phyloP scores from a whole-genome alignment of 2,329 filamentous ascomycete species.

The Clonostachys rhizophaga region DNA sequence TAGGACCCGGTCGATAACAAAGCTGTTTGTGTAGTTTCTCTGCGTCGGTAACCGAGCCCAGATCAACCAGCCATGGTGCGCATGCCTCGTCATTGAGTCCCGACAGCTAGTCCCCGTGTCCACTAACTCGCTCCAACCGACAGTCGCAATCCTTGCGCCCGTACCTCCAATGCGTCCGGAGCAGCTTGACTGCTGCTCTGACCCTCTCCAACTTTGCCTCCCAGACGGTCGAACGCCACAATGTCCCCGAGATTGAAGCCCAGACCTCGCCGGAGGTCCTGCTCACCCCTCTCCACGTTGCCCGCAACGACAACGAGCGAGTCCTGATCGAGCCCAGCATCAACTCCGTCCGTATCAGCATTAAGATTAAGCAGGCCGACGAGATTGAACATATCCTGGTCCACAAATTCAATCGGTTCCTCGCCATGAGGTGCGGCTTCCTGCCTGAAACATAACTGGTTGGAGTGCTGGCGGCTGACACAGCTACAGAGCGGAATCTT shows the following conservation, averaged over 20 bases:
- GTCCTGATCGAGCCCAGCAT: constrained; percentile 95
- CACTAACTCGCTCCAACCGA: not conserved
- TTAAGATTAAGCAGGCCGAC: constrained; percentile 99
- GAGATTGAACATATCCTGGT: constrained; percentile 98
- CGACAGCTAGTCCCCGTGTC: too few relatives aligned
- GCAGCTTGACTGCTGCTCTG: constrained; percentile 88
- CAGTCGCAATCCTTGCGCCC: constrained; percentile 95
- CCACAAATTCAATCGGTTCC: constrained; percentile 95
- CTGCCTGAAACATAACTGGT: too few relatives aligned
- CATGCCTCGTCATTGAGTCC: too few relatives aligned
- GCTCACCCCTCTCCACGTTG: constrained; percentile 83
- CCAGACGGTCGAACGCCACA: constrained; percentile 93
- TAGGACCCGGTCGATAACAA: too few relatives aligned
- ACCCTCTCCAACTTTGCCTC: constrained; percentile 91
- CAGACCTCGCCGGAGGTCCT: constrained; percentile 89
- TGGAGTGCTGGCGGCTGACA: not conserved
- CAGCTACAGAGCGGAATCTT: constrained; percentile 91
- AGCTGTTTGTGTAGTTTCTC: too few relatives aligned
- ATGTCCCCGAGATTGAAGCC: constrained; percentile 96
- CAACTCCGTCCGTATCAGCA: constrained; percentile 95
- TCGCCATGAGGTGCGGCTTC: constrained; percentile 28
- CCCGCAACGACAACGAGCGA: constrained; percentile 94
- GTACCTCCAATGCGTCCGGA: constrained; percentile 93
- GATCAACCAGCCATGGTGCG: not conserved
- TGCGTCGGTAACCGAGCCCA: too few relatives aligned